Conservation (phyloP, 257 asterid genomes). For the Leonotis leonurus region DNA sequence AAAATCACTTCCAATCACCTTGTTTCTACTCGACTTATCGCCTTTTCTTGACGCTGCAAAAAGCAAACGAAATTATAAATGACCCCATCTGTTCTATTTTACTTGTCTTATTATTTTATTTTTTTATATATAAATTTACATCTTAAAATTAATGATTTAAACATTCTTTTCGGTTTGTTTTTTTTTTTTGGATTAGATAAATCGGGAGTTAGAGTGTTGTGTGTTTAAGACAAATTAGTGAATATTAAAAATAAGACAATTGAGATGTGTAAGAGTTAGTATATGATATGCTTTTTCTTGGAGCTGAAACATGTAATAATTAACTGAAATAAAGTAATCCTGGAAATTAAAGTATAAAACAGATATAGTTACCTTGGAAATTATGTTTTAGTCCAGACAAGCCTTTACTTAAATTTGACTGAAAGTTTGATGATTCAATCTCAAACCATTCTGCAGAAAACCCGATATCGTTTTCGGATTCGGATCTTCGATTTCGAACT, state of each 20-base stretch:
- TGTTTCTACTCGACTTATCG: slow-evolving; percentile 9
- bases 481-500: slow-evolving; percentile 20
- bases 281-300: no score
- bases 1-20: slow-evolving; percentile 20
- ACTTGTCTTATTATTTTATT: no score
- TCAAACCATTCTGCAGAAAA: slow-evolving; percentile 15
- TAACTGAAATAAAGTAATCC: background rate
- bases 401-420: background rate
- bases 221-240: no score
- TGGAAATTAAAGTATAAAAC: background rate
- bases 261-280: no score
- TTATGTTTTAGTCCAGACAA: background rate
- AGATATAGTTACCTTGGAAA: background rate
- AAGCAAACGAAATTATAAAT: background rate
- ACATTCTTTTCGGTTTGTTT: no score
- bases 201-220: no score
- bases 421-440: slow-evolving; percentile 9
- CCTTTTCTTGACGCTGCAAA: slow-evolving; percentile 28
- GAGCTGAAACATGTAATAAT: background rate
- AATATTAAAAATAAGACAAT: no score
- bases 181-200: no score
- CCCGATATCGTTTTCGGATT: background rate
- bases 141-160: no score
- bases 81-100: no score
- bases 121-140: no score